Percentiles rank a stretch among this genome's conserved stretches.
These are phyloP conservation scores for Metarhizium guizhouense DNA, from an alignment of 2,329 filamentous ascomycete species.

Conservation along the genomic window DNA sequence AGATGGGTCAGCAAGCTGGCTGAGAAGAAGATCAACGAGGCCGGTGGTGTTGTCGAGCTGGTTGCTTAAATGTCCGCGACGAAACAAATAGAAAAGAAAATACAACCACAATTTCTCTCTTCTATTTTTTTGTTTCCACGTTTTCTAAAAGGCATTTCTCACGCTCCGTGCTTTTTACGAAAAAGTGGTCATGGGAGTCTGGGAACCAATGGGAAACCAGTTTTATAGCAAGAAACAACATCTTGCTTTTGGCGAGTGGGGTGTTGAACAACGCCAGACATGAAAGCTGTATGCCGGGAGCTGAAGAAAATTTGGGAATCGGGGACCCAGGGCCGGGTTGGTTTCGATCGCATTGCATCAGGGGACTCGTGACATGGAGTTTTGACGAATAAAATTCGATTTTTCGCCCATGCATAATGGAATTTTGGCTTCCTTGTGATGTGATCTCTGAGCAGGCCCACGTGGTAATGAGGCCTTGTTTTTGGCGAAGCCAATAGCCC, in stretches of 20 bases:
- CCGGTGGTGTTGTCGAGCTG: slow-evolving; percentile 91
- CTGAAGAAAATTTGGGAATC: slow-evolving; percentile 8
- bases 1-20: slow-evolving; percentile 93
- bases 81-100: slow-evolving; percentile 1
- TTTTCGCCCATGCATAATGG: slow-evolving; percentile 20
- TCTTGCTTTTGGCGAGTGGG: background rate
- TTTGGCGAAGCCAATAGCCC: background rate
- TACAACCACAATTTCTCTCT: background rate
- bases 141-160: background rate
- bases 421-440: background rate
- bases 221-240: background rate
- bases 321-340: slow-evolving; percentile 22
- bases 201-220: slow-evolving; percentile 9
- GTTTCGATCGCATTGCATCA: slow-evolving; percentile 33
- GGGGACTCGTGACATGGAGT: slow-evolving; percentile 29
- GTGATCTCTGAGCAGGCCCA: background rate
- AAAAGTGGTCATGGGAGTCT: slow-evolving; percentile 5
- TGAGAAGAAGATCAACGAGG: slow-evolving; percentile 98
- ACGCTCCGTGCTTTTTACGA: background rate
- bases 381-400: slow-evolving; percentile 29
- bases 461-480: background rate
- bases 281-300: slow-evolving; percentile 7
- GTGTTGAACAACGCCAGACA: background rate
- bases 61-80: slow-evolving; percentile 55
- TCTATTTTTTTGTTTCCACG: background rate